Base-by-base conservation (phyloP, 495 filamentous ascomycete species). In the Hamigera avellanea region DNA sequence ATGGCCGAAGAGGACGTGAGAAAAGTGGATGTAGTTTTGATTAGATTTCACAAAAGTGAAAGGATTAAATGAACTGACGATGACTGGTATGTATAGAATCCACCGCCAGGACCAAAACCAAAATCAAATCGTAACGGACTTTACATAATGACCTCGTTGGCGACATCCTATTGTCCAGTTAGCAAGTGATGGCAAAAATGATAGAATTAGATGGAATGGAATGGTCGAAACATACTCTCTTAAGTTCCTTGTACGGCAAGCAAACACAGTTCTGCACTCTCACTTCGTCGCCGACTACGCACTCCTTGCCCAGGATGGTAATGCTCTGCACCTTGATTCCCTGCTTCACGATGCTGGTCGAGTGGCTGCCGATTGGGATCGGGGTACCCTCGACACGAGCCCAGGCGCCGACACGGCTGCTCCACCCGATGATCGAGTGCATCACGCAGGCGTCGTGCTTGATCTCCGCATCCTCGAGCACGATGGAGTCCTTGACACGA, bases 301-400 rank as follows among this genome's bases (percentile, higher is more conserved):
- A 96, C 59, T 98, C 91, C 69, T 95, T 95, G 53, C 89, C 91
- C 44, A 98, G 64, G 46, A 96, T 98, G 25, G 88, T 95, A 55
- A 98, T 94, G 62, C 86, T 94, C 69, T 98, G 91, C 35, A 98
- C 93, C 70, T 95, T 96, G 61, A 96, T 76, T 21, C 91, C 91
- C 44, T 94, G 91, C 75, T 93, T 95, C 50, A 96, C 66, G 45
- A 96, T 86, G 62, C 81, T 94, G 7, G 93, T 96, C 8, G 77
- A 82, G 63, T 99, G 93, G 64, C 80, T 93, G 19, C 71, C 78
- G 29, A 87, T 77, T 2, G 87, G 84, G 23, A 83, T 95, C 10
- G 93, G 88, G 8, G 86, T 95, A 27, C 91, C 91, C 61, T 99
- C 91, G 14, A 99, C 93, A 52, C 91, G 81, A 19, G 91, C 89